Base-by-base conservation (phyloP, 106 monocot species). In the Gastrodia elata region DNA sequence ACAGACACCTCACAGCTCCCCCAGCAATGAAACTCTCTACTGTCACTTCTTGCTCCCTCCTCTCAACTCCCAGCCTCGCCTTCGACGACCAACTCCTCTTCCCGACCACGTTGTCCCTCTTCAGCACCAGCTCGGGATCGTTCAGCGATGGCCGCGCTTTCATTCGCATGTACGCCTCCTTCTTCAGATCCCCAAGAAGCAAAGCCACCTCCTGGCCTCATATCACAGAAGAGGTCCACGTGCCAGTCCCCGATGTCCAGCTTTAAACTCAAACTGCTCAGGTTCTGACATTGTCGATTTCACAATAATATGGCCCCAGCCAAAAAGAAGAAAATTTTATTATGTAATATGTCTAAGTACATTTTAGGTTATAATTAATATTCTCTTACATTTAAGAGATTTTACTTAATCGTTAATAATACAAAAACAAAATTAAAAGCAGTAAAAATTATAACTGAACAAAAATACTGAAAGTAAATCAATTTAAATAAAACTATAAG, bases 101-200 rank as follows among this genome's bases (percentile, higher is more conserved):
- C 1, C 93, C 86, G n/a, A 85, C 77, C 0, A 88, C 86, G 25
- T 85, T 93, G 81, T 98, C 91, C 70, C 78, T 65, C 70, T 82
- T 91, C 11, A 70, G 85, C 20, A 93, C 41, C 43, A 98, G 40
- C 0, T 65, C 22, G 1, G 93, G 84, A 27, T 93, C 91, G 58
- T 82, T 82, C 24, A 91, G 44, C 5, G 91, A 78, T 2, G 98
- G 98, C 15, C 93, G 55, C 1, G 83, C 83, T 74, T 78, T 98
- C 44, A 90, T 93, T 7, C 77, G 75, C 78, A 85, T 98, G 76
- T 88, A 98, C 1, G 98, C 98, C 7, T 87, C 86, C 78, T 93
- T 98, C 80, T 91, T 87, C 33, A 76, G 74, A 72, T 98, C 98
- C 0, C 98, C 98, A 14, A 98, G 22, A 4, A 93, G 61, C 5